Evolutionary conservation across 257 asterid species (phyloP).

Genomic region (Gentiana macrophylla): DNA sequence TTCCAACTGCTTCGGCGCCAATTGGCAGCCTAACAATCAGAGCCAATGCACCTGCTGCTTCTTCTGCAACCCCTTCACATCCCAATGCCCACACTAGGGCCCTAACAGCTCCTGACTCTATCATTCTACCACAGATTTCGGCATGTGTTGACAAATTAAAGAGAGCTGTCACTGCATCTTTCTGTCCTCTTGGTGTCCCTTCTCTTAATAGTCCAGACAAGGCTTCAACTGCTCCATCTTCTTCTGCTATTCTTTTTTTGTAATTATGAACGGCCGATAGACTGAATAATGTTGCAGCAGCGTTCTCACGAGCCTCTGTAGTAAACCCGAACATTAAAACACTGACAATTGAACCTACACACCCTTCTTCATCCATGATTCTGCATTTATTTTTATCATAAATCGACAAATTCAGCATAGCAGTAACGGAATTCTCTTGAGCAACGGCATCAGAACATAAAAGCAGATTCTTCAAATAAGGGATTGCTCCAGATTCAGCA

Average conservation of each 20-base stretch:
- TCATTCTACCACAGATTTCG: conserved; percentile 56
- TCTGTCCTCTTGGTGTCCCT: conserved; percentile 78
- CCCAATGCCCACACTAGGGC: conserved; percentile 55
- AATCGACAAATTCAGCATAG: conserved; percentile 79
- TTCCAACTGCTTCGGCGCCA: conserved; percentile 72
- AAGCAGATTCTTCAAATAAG: conserved; percentile 49
- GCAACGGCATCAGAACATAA: conserved; percentile 48
- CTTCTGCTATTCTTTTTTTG: conserved; percentile 58
- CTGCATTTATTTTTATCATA: conserved; percentile 62
- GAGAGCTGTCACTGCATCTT: conserved; percentile 87
- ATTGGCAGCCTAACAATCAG: conserved; percentile 60
- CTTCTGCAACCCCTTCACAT: conserved; percentile 62
- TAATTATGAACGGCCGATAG: conserved; percentile 88
- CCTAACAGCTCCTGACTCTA: conserved; percentile 63
- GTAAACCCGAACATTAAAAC: conserved; percentile 65
- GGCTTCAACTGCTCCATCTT: conserved; percentile 68
- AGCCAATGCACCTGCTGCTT: conserved; percentile 89
- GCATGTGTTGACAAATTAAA: conserved; percentile 70
- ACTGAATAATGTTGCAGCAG: conserved; percentile 91
- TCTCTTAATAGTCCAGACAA: conserved; percentile 46
- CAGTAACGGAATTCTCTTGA: conserved; percentile 88
- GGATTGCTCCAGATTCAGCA: conserved; percentile 84
- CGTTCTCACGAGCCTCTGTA: conserved; percentile 78
- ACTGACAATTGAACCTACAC: conserved; percentile 49
- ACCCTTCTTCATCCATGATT: conserved; percentile 76